phyloP scores from a whole-genome alignment of 495 filamentous ascomycete genomes.

The Staphylotrichum longicolle region DNA sequence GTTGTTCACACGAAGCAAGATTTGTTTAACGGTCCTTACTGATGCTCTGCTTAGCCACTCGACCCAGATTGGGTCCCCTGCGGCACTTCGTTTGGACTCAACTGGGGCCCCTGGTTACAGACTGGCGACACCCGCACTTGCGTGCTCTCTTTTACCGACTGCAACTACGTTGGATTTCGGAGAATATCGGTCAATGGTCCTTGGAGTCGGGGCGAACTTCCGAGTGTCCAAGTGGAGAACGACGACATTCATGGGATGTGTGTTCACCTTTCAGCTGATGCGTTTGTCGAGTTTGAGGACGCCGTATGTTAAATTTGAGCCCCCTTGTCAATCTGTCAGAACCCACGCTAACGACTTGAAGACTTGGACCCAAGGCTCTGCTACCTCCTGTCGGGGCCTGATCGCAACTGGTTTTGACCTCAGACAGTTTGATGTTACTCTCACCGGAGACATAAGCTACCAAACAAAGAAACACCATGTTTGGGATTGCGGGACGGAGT shows the following conservation, averaged over 20 bases:
- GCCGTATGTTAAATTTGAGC: slow-evolving; percentile 28
- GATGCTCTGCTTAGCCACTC: slow-evolving; percentile 17
- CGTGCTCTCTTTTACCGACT: slow-evolving; percentile 42
- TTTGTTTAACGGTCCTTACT: background rate
- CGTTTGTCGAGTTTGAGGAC: slow-evolving; percentile 49
- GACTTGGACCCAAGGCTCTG: slow-evolving; percentile 37
- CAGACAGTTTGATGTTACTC: slow-evolving; percentile 40
- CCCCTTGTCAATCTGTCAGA: background rate
- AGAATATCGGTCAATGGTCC: slow-evolving; percentile 33
- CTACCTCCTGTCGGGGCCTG: slow-evolving; percentile 41
- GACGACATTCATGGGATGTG: slow-evolving; percentile 41
- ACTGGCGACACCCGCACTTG: slow-evolving; percentile 31
- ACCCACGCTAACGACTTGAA: slow-evolving; percentile 25
- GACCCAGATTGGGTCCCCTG: slow-evolving; percentile 43
- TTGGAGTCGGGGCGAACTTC: slow-evolving; percentile 27
- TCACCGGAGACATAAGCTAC: slow-evolving; percentile 23
- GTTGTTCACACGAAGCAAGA: slow-evolving; percentile 4
- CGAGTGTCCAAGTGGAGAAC: slow-evolving; percentile 29
- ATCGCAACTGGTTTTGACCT: slow-evolving; percentile 41
- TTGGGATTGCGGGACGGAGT: slow-evolving; percentile 40
- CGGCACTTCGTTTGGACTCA: slow-evolving; percentile 46
- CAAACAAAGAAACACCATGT: slow-evolving; percentile 28
- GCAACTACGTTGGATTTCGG: slow-evolving; percentile 48
- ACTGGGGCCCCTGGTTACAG: slow-evolving; percentile 45
- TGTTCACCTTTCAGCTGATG: slow-evolving; percentile 42